These are phyloP conservation scores for Tricholoma sp. DNA, from an alignment of 768 basidiomycete species.

Conservation along the genomic window DNA sequence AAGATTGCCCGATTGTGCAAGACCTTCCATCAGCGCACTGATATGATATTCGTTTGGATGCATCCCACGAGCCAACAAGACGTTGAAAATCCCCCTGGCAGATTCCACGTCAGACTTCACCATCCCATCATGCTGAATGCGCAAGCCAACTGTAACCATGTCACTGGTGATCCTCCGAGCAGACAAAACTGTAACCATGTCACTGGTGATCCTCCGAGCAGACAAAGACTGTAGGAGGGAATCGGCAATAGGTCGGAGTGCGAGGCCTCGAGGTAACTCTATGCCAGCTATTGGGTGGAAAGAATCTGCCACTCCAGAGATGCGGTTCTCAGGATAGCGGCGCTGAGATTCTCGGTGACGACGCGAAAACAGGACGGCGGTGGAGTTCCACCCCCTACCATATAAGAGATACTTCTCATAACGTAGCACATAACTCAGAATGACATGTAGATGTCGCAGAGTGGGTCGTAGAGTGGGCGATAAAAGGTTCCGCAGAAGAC, in stretches of 20 bases:
- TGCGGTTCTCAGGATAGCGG: conserved; percentile 12
- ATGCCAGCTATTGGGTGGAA: conserved; percentile 53
- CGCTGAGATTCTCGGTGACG: conserved; percentile 15
- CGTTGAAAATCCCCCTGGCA: conserved; percentile 50
- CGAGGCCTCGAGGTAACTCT: conserved; percentile 24
- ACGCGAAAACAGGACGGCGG: conserved; percentile 35
- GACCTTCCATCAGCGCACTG: conserved; percentile 73
- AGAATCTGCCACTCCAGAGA: conserved; percentile 20
- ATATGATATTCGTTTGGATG: conserved; percentile 71
- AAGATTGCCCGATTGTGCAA: conserved; percentile 54
- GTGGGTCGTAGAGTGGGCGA: conserved; percentile 39
- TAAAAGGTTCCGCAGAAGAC: conserved; percentile 41
- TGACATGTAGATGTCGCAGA: conserved; percentile 51
- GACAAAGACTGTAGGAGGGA: conserved; percentile 43
- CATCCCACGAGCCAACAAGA: conserved; percentile 63
- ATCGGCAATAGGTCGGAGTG: conserved; percentile 27
- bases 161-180: conserved; percentile 50
- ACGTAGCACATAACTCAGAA: conserved; percentile 49
- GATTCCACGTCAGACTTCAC: conserved; percentile 44
- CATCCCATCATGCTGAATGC: conserved; percentile 58
- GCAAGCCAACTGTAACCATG: conserved; percentile 50
- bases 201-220: conserved; percentile 45
- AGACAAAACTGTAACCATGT: conserved; percentile 48
- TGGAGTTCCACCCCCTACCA: conserved; percentile 42
- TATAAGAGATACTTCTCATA: conserved; percentile 42